These are phyloP conservation scores for Quercus tomentella DNA, from an alignment of 331 rosid genomes.

Conservation along the genomic window DNA sequence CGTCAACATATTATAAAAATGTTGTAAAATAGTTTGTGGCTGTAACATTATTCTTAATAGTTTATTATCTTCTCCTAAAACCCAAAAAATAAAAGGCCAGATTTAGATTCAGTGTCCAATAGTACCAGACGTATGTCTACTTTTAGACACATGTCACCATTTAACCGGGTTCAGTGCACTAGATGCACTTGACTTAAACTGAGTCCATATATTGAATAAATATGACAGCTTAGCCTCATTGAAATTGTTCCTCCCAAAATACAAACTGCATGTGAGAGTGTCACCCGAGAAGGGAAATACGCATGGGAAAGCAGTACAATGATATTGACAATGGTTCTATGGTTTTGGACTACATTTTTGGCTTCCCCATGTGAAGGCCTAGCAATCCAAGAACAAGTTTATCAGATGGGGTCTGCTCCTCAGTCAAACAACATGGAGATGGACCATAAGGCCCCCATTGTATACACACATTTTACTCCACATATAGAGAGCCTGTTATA, in stretches of 20 bases:
- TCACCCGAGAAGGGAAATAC: conserved; percentile 41
- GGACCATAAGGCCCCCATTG: conserved; percentile 9
- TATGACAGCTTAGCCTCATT: neutral
- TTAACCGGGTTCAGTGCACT: no score
- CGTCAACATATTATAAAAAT: no score
- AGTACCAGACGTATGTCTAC: no score
- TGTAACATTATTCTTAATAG: neutral
- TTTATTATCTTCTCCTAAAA: neutral
- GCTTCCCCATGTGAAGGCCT: conserved; percentile 48
- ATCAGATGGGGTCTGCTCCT: conserved; percentile 32
- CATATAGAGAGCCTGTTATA: neutral
- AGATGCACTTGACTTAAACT: no score
- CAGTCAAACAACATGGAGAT: conserved; percentile 36
- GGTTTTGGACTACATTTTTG: conserved; percentile 38
- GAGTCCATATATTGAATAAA: neutral
- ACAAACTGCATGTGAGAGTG: conserved; percentile 58
- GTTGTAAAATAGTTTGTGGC: no score
- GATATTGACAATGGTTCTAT: conserved; percentile 30
- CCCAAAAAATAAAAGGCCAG: no score
- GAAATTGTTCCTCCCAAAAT: conserved; percentile 22
- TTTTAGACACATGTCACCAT: no score
- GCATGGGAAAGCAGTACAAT: conserved; percentile 13
- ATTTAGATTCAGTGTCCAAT: no score
- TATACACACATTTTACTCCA: neutral
- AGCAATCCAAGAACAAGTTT: conserved; percentile 25